These are phyloP conservation scores for Triangularia setosa DNA, from an alignment of 2,329 filamentous ascomycete species.

Conservation along the genomic window DNA sequence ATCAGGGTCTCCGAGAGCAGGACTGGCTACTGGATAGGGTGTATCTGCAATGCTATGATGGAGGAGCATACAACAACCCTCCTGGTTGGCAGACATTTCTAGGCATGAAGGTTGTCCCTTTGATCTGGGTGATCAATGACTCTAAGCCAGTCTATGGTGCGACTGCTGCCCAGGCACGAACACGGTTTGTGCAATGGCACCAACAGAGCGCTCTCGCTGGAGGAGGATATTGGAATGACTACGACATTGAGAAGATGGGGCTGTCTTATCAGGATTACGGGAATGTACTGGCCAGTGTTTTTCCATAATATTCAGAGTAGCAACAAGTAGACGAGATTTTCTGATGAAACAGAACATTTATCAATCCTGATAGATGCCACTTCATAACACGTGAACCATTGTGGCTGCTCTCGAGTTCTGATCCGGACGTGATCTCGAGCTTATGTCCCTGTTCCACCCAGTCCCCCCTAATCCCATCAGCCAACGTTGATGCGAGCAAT, in stretches of 20 bases:
- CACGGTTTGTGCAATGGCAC: constrained; percentile 35
- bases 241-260: constrained; percentile 43
- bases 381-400: too few relatives aligned
- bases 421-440: not conserved
- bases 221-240: constrained; percentile 45
- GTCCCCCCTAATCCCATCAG: not conserved
- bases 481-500: not conserved
- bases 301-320: constrained; percentile 22
- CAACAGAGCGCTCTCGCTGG: constrained; percentile 31
- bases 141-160: constrained; percentile 40
- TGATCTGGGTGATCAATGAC: constrained; percentile 44
- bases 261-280: constrained; percentile 36
- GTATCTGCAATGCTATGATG: constrained; percentile 45
- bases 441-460: too few relatives aligned
- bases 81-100: constrained; percentile 35
- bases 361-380: too few relatives aligned
- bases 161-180: constrained; percentile 35
- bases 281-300: constrained; percentile 24
- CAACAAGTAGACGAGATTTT: too few relatives aligned
- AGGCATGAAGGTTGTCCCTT: constrained; percentile 39
- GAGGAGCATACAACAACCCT: constrained; percentile 40
- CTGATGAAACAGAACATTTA: too few relatives aligned
- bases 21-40: constrained; percentile 34
- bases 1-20: constrained; percentile 27
- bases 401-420: not conserved